Evolutionary conservation across 140 eudicot genomes (phyloP).

Genomic region (Erigeron philadelphicus): DNA sequence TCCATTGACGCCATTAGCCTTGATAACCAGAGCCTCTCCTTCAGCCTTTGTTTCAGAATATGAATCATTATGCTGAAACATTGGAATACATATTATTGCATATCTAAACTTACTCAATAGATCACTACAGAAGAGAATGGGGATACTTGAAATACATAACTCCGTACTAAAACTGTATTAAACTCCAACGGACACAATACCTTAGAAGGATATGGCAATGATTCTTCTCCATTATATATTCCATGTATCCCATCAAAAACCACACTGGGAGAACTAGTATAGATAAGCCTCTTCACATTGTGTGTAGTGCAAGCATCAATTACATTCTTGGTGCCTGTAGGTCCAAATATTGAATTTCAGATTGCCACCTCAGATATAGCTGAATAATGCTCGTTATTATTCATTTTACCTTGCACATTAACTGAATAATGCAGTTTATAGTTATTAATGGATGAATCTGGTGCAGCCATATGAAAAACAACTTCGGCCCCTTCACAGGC

Average conservation of each 20-base stretch:
- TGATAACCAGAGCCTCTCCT: conserved; percentile 79
- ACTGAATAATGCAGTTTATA: conserved; percentile 72
- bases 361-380: conserved; percentile 7
- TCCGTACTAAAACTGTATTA: not conserved
- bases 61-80: conserved; percentile 78
- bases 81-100: conserved; percentile 17
- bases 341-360: conserved; percentile 12
- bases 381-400: conserved; percentile 15
- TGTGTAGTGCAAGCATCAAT: conserved; percentile 78
- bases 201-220: conserved; percentile 73
- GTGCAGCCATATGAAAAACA: conserved; percentile 94
- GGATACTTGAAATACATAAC: not conserved
- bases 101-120: conserved; percentile 8
- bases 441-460: conserved; percentile 87
- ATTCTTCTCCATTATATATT: conserved; percentile 67
- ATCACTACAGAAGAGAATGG: not conserved
- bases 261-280: conserved; percentile 83
- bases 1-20: conserved; percentile 76
- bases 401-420: conserved; percentile 61
- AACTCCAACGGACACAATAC: conserved; percentile 32
- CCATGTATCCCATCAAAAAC: conserved; percentile 74
- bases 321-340: conserved; percentile 69
- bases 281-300: conserved; percentile 70
- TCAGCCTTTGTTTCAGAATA: conserved; percentile 92
- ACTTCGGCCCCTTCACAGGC: conserved; percentile 84